Percentiles rank a stretch among this genome's conserved stretches.
phyloP scores from a whole-genome alignment of 1,284 basidiomycete species.

The Phylloboletellus chloephorus region DNA sequence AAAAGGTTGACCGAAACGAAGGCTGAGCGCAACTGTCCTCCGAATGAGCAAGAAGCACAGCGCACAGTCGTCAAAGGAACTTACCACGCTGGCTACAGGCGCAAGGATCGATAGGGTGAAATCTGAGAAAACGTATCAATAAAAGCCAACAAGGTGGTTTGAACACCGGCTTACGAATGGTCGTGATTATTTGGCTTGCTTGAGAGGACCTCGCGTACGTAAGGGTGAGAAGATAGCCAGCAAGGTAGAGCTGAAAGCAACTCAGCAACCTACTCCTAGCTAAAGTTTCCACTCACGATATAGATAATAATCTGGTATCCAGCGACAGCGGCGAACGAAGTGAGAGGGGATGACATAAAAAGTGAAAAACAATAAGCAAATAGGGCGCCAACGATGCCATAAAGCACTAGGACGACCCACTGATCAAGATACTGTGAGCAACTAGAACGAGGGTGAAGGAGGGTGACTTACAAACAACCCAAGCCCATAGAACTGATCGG shows the following conservation, averaged over 20 bases:
- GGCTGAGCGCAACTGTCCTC: conserved; percentile 49
- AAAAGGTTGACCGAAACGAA: conserved; percentile 76
- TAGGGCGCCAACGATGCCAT: conserved; percentile 63
- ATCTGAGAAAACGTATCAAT: conserved; percentile 33
- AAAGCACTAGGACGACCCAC: conserved; percentile 69
- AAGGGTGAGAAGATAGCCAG: conserved; percentile 61
- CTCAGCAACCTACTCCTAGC: not conserved
- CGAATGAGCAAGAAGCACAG: not conserved
- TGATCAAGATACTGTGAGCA: conserved; percentile 25
- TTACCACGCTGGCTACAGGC: conserved; percentile 65
- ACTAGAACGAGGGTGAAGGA: not conserved
- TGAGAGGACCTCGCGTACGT: conserved; percentile 64
- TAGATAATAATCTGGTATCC: conserved; percentile 75
- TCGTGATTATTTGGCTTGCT: conserved; percentile 50
- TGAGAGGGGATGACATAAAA: conserved; percentile 59
- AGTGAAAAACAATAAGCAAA: conserved; percentile 67
- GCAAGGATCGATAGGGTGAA: conserved; percentile 64
- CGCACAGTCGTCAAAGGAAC: conserved; percentile 24
- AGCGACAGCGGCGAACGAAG: conserved; percentile 68
- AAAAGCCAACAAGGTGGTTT: not conserved
- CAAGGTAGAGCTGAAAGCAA: conserved; percentile 50
- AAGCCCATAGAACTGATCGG: conserved; percentile 66
- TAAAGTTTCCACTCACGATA: conserved; percentile 41
- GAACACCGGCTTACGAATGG: conserved; percentile 42
- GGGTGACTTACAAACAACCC: conserved; percentile 53